Evolutionary conservation across 768 basidiomycete genomes (phyloP).

Genomic region (Boletus subcaerulescens): DNA sequence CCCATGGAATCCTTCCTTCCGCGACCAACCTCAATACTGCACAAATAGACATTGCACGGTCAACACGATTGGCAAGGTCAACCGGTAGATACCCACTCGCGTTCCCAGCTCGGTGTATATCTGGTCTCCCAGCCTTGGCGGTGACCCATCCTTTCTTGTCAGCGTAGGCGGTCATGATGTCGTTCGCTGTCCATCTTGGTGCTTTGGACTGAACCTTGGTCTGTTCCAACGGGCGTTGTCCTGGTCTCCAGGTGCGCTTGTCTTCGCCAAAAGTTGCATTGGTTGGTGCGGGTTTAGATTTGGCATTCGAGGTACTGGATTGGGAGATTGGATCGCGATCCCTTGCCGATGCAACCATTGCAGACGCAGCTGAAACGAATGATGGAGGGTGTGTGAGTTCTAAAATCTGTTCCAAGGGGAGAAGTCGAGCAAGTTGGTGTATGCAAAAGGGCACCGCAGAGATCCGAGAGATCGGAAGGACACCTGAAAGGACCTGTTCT

Average conservation of each 20-base stretch:
- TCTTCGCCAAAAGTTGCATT: conserved; percentile 38
- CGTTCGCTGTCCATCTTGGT: conserved; percentile 77
- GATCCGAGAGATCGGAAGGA: conserved; percentile 78
- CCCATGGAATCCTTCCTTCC: conserved; percentile 80
- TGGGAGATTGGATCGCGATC: neutral
- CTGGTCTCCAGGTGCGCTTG: conserved; percentile 79
- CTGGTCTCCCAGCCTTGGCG: conserved; percentile 87
- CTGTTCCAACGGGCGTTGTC: conserved; percentile 27
- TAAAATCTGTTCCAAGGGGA: conserved; percentile 78
- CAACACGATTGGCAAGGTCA: neutral
- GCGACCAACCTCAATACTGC: conserved; percentile 80
- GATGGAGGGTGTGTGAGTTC: conserved; percentile 51
- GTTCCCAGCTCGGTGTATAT: conserved; percentile 87
- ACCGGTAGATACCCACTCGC: conserved; percentile 56
- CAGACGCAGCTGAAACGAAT: conserved; percentile 10
- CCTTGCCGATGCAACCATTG: neutral
- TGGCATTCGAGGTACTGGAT: neutral
- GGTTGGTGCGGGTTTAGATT: neutral
- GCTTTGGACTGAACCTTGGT: conserved; percentile 10
- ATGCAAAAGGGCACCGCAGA: conserved; percentile 84
- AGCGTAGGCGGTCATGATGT: conserved; percentile 78
- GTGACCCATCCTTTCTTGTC: conserved; percentile 80
- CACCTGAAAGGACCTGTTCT: conserved; percentile 60
- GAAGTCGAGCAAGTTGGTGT: conserved; percentile 57
- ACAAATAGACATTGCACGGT: neutral